phyloP scores from a whole-genome alignment of 2,329 filamentous ascomycete genomes.

The Pseudogymnoascus sp. region DNA sequence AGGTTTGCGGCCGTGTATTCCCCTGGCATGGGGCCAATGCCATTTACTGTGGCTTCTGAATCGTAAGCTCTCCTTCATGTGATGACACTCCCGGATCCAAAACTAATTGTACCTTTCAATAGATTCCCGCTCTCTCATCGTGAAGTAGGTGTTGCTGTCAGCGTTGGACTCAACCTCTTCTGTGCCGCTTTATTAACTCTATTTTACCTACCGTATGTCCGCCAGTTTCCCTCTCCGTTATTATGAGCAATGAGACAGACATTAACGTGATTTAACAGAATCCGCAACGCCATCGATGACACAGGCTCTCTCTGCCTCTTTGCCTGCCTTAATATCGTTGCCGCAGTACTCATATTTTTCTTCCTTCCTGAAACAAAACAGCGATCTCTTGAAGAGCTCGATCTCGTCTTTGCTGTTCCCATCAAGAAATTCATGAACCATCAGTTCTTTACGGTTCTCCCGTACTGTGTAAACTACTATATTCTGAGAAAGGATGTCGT shows the following conservation, averaged over 20 bases:
- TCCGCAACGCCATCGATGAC: slow-evolving; percentile 20
- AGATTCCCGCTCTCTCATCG: slow-evolving; percentile 41
- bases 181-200: slow-evolving; percentile 40
- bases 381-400: slow-evolving; percentile 43
- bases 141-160: slow-evolving; percentile 40
- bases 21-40: slow-evolving; percentile 49
- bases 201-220: slow-evolving; percentile 25
- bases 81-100: background rate
- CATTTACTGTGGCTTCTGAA: slow-evolving; percentile 46
- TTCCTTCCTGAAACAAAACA: slow-evolving; percentile 46
- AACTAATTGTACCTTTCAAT: background rate
- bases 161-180: slow-evolving; percentile 39
- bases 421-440: slow-evolving; percentile 26
- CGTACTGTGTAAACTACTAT: background rate
- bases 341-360: slow-evolving; percentile 39
- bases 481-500: background rate
- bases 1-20: slow-evolving; percentile 37
- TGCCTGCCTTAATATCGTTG: slow-evolving; percentile 38
- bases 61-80: background rate
- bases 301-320: slow-evolving; percentile 38
- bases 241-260: slow-evolving; percentile 13
- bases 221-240: slow-evolving; percentile 1
- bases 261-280: slow-evolving; percentile 19
- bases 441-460: background rate
- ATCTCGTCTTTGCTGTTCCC: slow-evolving; percentile 37